Evolutionary conservation across 129 eudicot genomes (phyloP), one percentile per base, ranked within the genome.

Genomic region (Oenanthe sinensis): DNA sequence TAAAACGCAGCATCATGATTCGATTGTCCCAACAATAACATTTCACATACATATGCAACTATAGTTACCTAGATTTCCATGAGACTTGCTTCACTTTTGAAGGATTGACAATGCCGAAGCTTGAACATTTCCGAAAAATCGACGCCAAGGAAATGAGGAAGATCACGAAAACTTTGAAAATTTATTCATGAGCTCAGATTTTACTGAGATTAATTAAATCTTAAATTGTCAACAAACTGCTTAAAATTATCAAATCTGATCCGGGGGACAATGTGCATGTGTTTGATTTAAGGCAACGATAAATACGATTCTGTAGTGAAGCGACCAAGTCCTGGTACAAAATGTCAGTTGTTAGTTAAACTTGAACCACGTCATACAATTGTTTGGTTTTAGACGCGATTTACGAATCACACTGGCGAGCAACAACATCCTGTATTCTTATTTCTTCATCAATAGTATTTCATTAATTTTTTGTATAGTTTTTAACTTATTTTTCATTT

Each of bases 81-180:
- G 99, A 96, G 76, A 92, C 60, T 84, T 86, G 93, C 79, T 86
- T 89, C 85, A 89, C 97, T 88, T 92, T 96, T 50, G 92, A 92
- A 33, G 99, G 99, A 75, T 96, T 89, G 84, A 96, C 33, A 80
- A 88, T 85, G 46, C 87, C 77, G 54, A 88, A 80, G 79, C 88
- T 77, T 4, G 76, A 81, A 10, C 92, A 89, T 84, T 70, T 78
- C 13, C 80, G 16, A 40, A 80, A 28, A 62, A 85, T 33, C 44
- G 85, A 84, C 13, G 82, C 75, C 83, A 89, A 81, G 43, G 74
- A 78, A 65, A 90, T 39, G 50, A 91, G 75, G 58, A 87, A 33
- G 75, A 89, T n/a, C n/a, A n/a, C n/a, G 85, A 60, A 46, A 85
- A 62, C 44, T 60, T 65, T 39, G 75, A 80, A 78, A 75, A 75